phyloP scores from a whole-genome alignment of 805 yeast genomes.

The Hanseniaspora hatyaiensis region DNA sequence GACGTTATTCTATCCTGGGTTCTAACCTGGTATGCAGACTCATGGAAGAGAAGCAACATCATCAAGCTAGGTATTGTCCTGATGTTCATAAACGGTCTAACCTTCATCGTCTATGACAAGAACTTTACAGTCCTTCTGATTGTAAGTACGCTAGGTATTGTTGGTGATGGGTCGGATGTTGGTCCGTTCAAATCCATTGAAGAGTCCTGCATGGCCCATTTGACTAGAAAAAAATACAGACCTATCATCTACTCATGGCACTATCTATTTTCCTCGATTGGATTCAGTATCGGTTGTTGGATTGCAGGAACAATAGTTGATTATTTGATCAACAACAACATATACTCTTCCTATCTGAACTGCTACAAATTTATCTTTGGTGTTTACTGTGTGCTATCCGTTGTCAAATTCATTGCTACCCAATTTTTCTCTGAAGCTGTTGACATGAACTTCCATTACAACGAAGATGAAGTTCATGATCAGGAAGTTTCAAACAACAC shows the following conservation, averaged over 20 bases:
- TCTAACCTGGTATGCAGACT: constrained; percentile 68
- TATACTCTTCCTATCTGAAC: constrained; percentile 28
- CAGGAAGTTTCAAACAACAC: neutral
- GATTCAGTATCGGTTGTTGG: constrained; percentile 64
- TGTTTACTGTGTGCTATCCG: constrained; percentile 45
- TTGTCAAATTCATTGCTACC: constrained; percentile 41
- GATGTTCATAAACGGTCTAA: constrained; percentile 58
- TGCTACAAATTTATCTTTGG: constrained; percentile 50
- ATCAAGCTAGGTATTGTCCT: constrained; percentile 51
- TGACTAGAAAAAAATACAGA: constrained; percentile 52
- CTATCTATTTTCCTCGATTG: constrained; percentile 54
- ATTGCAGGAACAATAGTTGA: constrained; percentile 51
- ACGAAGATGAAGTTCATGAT: constrained; percentile 5
- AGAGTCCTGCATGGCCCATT: constrained; percentile 69
- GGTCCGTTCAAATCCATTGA: constrained; percentile 85
- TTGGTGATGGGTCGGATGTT: constrained; percentile 79
- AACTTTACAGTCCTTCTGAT: constrained; percentile 44
- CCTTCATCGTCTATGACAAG: constrained; percentile 43
- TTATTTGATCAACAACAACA: constrained; percentile 29
- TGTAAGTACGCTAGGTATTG: constrained; percentile 75
- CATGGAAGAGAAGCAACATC: constrained; percentile 54
- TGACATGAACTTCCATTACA: constrained; percentile 31
- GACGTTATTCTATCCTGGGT: constrained; percentile 61
- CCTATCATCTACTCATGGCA: constrained; percentile 69
- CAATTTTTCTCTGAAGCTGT: constrained; percentile 41